Evolutionary conservation across 352 stramenopile species (phyloP).

Genomic region (Phytophthora pisi): DNA sequence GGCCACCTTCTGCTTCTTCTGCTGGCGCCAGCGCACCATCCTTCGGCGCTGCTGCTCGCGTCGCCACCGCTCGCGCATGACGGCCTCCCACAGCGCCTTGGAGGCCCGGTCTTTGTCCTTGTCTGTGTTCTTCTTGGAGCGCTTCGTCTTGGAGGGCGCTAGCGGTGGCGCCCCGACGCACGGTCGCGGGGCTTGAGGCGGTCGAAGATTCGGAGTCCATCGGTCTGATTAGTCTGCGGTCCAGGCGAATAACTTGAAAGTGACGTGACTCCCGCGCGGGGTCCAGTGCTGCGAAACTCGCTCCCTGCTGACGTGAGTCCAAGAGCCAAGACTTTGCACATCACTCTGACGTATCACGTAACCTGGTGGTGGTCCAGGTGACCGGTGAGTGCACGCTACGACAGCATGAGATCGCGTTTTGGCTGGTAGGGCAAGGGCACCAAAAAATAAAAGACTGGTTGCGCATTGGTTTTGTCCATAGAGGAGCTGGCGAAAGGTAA

Average conservation of each 20-base stretch:
- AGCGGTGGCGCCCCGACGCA: not conserved
- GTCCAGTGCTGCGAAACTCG: not conserved
- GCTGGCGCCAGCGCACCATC: not conserved
- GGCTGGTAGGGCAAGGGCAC: not conserved
- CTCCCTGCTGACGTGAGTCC: not conserved
- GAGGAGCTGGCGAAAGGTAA: not conserved
- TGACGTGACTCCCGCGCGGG: not conserved
- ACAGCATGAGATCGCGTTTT: not conserved
- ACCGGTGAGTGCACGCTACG: not conserved
- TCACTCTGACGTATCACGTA: not conserved
- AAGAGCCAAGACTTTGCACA: not conserved
- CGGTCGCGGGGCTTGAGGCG: not conserved
- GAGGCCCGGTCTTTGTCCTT: not conserved
- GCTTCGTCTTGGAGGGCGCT: not conserved
- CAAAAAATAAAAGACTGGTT: not conserved
- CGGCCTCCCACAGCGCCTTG: slow-evolving; percentile 23
- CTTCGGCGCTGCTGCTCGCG: not conserved
- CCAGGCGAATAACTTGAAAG: not conserved
- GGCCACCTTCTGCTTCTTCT: slow-evolving; percentile 3
- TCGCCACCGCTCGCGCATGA: not conserved
- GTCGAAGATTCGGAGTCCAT: not conserved
- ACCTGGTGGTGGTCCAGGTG: not conserved
- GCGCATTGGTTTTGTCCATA: not conserved
- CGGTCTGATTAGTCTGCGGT: not conserved
- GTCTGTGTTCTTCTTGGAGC: not conserved